Evolutionary conservation across 768 basidiomycete genomes (phyloP).

Genomic region (Boletus huronensis): DNA sequence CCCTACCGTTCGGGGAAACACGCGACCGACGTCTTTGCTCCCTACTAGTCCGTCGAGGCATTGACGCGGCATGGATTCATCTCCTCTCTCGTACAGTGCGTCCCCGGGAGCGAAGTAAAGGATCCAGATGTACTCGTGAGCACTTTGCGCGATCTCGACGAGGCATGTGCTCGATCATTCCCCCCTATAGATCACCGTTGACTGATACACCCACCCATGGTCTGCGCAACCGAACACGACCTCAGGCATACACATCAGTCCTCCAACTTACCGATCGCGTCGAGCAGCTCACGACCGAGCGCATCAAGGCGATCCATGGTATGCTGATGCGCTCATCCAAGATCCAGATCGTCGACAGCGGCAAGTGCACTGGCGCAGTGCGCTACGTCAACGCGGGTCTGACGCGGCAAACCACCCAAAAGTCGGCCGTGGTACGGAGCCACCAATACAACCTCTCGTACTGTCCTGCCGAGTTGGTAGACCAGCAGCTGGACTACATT

Average conservation of each 20-base stretch:
- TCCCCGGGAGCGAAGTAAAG: conserved; percentile 22
- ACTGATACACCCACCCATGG: not conserved
- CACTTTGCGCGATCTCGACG: conserved; percentile 24
- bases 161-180: conserved; percentile 13
- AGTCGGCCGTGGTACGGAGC: conserved; percentile 30
- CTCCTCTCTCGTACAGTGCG: conserved; percentile 22
- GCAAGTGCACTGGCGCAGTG: conserved; percentile 8
- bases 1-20: not conserved
- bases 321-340: conserved; percentile 33
- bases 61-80: conserved; percentile 27
- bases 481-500: conserved; percentile 33
- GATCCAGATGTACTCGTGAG: conserved; percentile 22
- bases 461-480: conserved; percentile 29
- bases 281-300: conserved; percentile 27
- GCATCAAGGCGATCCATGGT: conserved; percentile 28
- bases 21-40: not conserved
- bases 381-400: conserved; percentile 30
- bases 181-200: too few species aligned
- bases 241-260: conserved; percentile 25
- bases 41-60: conserved; percentile 27
- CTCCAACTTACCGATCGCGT: conserved; percentile 23
- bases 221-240: too few species aligned
- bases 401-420: conserved; percentile 28
- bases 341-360: conserved; percentile 20
- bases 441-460: conserved; percentile 34